Percentiles rank a stretch among this genome's conserved stretches.
phyloP scores from a whole-genome alignment of 805 yeast species.

The Monosporozyma unispora region DNA sequence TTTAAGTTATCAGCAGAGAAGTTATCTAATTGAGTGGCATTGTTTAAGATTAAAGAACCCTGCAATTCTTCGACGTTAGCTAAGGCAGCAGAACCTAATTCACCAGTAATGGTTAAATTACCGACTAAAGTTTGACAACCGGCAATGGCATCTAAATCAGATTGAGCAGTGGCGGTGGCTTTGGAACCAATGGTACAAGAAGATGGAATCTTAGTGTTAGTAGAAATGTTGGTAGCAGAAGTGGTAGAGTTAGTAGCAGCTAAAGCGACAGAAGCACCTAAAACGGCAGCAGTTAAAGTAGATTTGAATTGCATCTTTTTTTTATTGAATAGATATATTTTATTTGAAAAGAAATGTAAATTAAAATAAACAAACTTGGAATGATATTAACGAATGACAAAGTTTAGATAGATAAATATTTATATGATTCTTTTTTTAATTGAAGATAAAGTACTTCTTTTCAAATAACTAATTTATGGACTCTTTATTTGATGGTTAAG shows the following conservation, averaged over 20 bases:
- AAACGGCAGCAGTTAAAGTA: conserved; percentile 38
- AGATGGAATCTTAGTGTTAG: conserved; percentile 38
- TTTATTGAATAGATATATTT: not conserved
- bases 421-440: not conserved
- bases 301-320: conserved; percentile 47
- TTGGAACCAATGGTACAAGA: conserved; percentile 56
- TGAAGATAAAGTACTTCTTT: not conserved
- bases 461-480: not conserved
- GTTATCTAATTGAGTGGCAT: conserved; percentile 52
- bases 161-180: conserved; percentile 68
- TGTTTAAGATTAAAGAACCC: conserved; percentile 63
- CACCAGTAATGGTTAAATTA: conserved; percentile 62
- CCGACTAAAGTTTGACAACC: conserved; percentile 77
- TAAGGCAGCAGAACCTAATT: conserved; percentile 53
- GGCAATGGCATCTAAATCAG: conserved; percentile 64
- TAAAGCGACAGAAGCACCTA: conserved; percentile 37
- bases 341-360: not conserved
- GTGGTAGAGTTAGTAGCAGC: conserved; percentile 11
- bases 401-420: not conserved
- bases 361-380: not conserved
- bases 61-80: conserved; percentile 67
- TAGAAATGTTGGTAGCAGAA: conserved; percentile 7
- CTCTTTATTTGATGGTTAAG: not conserved
- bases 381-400: not conserved
- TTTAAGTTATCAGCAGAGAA: conserved; percentile 74